Evolutionary conservation across 768 basidiomycete genomes (phyloP), one percentile per base, ranked within the genome.

Genomic region (Leccinum pellstonianum): DNA sequence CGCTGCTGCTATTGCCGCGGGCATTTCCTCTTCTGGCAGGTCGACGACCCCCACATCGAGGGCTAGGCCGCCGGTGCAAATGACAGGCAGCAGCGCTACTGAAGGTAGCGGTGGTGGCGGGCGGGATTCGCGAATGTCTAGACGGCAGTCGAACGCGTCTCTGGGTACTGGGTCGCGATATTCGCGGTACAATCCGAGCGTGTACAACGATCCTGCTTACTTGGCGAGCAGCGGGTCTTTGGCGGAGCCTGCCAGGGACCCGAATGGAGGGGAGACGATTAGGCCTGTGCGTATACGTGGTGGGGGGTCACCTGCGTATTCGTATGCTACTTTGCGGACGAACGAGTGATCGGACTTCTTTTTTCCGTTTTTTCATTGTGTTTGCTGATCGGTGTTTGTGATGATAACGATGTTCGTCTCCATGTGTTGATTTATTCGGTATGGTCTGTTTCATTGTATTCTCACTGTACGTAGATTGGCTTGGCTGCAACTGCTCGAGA

Each of bases 171-270:
- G 54, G 7, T 62, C 62, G 17, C 64, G 64, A 17, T 59, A 61
- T 27, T 55, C 62, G 6, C 62, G 66, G 10, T 68, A 63, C 38
- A 48, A 75, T 19, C 67, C 71, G 2, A 53, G 14, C 41, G 9
- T 58, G 52, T 74, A 75, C 59, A 63, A 73, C 7, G 71, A 69
- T 37, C 71, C 63, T 38, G 66, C 68, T 1, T 66, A 68, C 41
- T 50, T 73, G 0, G 61, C 58, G 2, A 71, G 70, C 61, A 70
- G 25, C 27, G 72, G 73, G 19, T 75, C 73, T 1, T 47, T 72
- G 19, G 17, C 62, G 23, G 73, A 73, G 46, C 53, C 67, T 33
- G 58, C 62, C 12, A 74, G 67, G 29, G 65, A 35, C 23, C 61
- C 61, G 2, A 73, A 73, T 17, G 67, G 56, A 1, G 66, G 61